A percentile compares a stretch with the other conserved stretches of the same genome.
Conservation (phyloP, 2,329 filamentous ascomycete genomes). For the Polychaeton citri region DNA sequence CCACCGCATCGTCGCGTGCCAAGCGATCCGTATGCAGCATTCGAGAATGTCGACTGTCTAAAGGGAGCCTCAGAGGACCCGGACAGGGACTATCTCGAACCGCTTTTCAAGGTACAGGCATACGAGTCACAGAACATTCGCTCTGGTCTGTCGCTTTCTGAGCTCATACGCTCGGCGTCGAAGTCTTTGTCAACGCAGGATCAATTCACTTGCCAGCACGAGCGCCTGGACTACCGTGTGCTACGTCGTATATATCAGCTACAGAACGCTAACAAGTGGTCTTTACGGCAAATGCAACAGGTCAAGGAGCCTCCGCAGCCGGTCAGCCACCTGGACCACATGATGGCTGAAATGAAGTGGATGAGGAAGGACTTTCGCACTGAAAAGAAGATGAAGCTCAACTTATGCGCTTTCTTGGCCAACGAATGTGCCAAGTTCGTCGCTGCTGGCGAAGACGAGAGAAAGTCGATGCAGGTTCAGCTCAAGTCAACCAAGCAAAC, state of each 20-base stretch:
- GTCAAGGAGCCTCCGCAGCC: slow-evolving; percentile 67
- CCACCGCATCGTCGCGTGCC: background rate
- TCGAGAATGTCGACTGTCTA: slow-evolving; percentile 18
- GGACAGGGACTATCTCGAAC: slow-evolving; percentile 47
- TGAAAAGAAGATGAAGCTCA: slow-evolving; percentile 86
- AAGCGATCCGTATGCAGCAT: background rate
- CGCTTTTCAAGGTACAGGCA: slow-evolving; percentile 44
- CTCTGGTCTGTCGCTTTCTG: slow-evolving; percentile 45
- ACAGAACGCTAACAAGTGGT: slow-evolving; percentile 87
- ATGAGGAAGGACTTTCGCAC: slow-evolving; percentile 94
- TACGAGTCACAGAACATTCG: slow-evolving; percentile 39
- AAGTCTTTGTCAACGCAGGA: slow-evolving; percentile 84
- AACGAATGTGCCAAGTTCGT: slow-evolving; percentile 76
- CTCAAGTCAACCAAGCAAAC: slow-evolving; percentile 20
- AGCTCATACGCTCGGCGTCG: slow-evolving; percentile 66
- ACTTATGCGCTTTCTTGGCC: slow-evolving; percentile 66
- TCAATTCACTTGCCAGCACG: slow-evolving; percentile 67
- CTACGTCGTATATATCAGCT: slow-evolving; percentile 77
- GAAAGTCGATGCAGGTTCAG: slow-evolving; percentile 53
- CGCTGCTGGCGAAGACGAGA: slow-evolving; percentile 48
- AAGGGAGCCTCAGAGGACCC: slow-evolving; percentile 34
- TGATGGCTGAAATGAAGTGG: slow-evolving; percentile 91
- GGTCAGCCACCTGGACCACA: slow-evolving; percentile 68
- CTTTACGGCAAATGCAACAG: slow-evolving; percentile 74
- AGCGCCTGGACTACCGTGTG: slow-evolving; percentile 78